Percentiles rank a stretch among this genome's conserved stretches.
phyloP scores from a whole-genome alignment of 257 asterid genomes.

The Gynochthodes officinalis region DNA sequence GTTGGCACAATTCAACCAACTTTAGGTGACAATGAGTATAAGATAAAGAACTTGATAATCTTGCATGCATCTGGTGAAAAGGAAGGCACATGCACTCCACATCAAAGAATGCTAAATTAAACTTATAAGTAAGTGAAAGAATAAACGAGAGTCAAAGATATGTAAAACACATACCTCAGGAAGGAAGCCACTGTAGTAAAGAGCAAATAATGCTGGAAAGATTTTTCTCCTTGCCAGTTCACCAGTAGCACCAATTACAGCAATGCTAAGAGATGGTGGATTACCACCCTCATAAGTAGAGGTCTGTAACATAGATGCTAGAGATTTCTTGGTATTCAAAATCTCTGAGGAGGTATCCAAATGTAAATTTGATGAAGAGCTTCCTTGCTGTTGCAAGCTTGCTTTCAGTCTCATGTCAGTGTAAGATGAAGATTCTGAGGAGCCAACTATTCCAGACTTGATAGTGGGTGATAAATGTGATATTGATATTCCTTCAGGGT shows the following conservation, averaged over 20 bases:
- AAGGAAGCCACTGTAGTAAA: conserved; percentile 44
- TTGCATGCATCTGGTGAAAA: neutral
- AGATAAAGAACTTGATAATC: neutral
- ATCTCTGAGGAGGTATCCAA: conserved; percentile 9
- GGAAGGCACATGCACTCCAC: neutral
- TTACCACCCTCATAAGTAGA: conserved; percentile 18
- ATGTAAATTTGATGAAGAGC: conserved; percentile 17
- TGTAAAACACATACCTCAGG: conserved; percentile 36
- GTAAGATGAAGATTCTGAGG: conserved; percentile 18
- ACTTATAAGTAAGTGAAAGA: neutral
- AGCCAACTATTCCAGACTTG: conserved; percentile 11
- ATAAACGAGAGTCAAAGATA: neutral
- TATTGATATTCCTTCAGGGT: neutral
- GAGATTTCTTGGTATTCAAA: conserved; percentile 11
- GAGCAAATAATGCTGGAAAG: conserved; percentile 51
- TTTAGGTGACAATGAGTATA: neutral
- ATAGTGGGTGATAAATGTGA: conserved; percentile 3
- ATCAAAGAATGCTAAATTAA: neutral
- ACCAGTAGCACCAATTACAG: conserved; percentile 58
- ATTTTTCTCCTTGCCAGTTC: conserved; percentile 49
- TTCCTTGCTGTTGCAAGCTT: conserved; percentile 18
- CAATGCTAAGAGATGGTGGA: conserved; percentile 40
- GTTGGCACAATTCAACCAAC: neutral
- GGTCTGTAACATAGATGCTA: conserved; percentile 14
- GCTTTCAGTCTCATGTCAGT: conserved; percentile 11